Percentiles rank a stretch among this genome's conserved stretches.
phyloP scores from a whole-genome alignment of 2,329 filamentous ascomycete genomes.

The Hypoxylon sp. region DNA sequence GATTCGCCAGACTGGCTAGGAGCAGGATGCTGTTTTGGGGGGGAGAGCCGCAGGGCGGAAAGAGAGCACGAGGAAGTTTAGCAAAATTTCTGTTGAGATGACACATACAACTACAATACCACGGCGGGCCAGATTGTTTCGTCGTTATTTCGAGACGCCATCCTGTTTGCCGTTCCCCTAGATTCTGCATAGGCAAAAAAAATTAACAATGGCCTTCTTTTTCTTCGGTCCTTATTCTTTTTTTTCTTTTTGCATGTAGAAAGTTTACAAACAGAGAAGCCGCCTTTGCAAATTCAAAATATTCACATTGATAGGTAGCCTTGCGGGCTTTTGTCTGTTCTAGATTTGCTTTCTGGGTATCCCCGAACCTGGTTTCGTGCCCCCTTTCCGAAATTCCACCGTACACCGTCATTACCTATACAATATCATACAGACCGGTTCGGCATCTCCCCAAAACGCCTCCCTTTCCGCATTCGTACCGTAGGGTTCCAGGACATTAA shows the following conservation, averaged over 20 bases:
- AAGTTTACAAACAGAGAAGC: slow-evolving; percentile 18
- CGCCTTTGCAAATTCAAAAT: too few relatives aligned
- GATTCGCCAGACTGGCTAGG: slow-evolving; percentile 30
- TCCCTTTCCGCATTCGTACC: slow-evolving; percentile 1
- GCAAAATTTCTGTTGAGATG: slow-evolving; percentile 37
- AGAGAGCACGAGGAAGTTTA: slow-evolving; percentile 16
- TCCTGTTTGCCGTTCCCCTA: too few relatives aligned
- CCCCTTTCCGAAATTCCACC: slow-evolving; percentile 15
- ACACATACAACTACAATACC: slow-evolving; percentile 18
- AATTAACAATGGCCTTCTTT: slow-evolving; percentile 35
- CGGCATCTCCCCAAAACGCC: slow-evolving; percentile 11
- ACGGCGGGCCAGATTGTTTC: slow-evolving; percentile 31
- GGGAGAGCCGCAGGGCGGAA: slow-evolving; percentile 28
- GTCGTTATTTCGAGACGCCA: slow-evolving; percentile 24
- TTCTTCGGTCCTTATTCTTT: slow-evolving; percentile 15
- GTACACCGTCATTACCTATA: slow-evolving; percentile 34
- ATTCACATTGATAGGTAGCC: too few relatives aligned
- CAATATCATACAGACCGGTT: slow-evolving; percentile 33
- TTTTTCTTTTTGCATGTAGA: slow-evolving; percentile 27
- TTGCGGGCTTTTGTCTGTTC: slow-evolving; percentile 31
- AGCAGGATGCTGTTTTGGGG: slow-evolving; percentile 29
- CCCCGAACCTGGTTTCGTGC: slow-evolving; percentile 27
- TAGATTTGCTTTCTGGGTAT: slow-evolving; percentile 35
- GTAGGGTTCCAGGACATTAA: slow-evolving; percentile 5
- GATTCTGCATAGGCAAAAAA: slow-evolving; percentile 49